phyloP scores from a whole-genome alignment of 441 rosid species.

The Adansonia madagascariensis region DNA sequence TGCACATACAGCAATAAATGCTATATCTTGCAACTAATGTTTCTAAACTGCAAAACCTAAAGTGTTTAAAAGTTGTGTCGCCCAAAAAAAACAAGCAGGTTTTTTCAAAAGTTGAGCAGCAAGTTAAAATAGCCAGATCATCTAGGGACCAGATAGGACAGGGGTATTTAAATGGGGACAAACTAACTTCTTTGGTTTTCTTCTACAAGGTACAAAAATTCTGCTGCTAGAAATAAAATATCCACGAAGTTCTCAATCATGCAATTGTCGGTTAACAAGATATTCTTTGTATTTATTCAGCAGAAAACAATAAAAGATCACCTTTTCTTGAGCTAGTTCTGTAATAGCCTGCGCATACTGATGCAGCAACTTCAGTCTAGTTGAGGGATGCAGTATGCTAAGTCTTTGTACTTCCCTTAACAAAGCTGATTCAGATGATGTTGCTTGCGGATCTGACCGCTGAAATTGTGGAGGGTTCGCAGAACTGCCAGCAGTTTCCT shows the following conservation, averaged over 20 bases:
- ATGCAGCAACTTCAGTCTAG: conserved; percentile 57
- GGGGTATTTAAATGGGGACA: background rate
- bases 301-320: conserved; percentile 10
- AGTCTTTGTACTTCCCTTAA: conserved; percentile 56
- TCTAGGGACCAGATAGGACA: background rate
- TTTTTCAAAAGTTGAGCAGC: background rate
- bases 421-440: conserved; percentile 41
- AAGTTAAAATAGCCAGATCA: background rate
- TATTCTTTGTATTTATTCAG: background rate
- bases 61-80: background rate
- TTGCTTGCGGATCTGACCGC: conserved; percentile 40
- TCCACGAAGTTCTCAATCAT: background rate
- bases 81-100: background rate
- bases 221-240: background rate
- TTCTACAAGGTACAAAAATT: background rate
- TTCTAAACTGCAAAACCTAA: background rate
- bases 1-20: background rate
- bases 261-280: conserved; percentile 1
- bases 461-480: conserved; percentile 36
- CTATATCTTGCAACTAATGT: background rate
- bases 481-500: conserved; percentile 34
- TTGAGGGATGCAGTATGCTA: conserved; percentile 55
- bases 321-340: conserved; percentile 69
- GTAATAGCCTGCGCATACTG: conserved; percentile 57
- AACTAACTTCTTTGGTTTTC: background rate